Evolutionary conservation across 768 basidiomycete species (phyloP), one percentile per base, ranked within the genome.

Genomic region (Suillus occidentalis): DNA sequence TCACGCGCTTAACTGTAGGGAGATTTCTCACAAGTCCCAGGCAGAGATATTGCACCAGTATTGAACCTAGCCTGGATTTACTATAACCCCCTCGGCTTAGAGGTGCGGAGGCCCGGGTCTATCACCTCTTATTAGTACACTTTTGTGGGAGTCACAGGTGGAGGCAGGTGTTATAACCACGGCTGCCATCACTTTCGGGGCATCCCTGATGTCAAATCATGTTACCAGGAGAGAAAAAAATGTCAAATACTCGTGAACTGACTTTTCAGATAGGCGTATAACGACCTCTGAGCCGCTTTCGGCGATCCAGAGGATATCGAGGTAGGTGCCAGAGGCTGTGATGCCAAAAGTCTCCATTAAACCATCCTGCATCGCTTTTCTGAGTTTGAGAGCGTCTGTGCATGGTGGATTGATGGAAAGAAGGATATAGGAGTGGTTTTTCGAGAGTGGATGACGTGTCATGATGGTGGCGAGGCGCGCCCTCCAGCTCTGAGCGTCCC

Each of bases 261-360:
- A 71, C 72, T 5, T 70, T 72, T 16, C 7, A 4, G 28, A 25
- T 12, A 62, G 14, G 20, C 63, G 63, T 36, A 76, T 34, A 59
- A 76, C 65, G 28, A 71, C 42, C 52, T 75, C 69, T 3, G 31
- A 37, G 39, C 62, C 75, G 6, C 45, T 52, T 57, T 71, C 75
- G 60, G 67, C 56, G 10, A 87, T 68, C 81, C 84, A 87, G 20
- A 91, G 75, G 12, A 91, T 73, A 68, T 91, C 89, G 39, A 90
- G 64, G 65, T 87, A 83, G 2, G 79, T 80, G 56, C 80, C 78
- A 1, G 87, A 81, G 10, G 76, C 76, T 4, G 84, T 83, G 47
- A 82, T 65, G 4, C 89, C 89, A 67, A 89, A 88, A 10, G 81
- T 77, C 69, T 86, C 83, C 9, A 77, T 61, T 47, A 90, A 76